Base-by-base conservation (phyloP, 176 grass and related monocot species). In the Calamus simplicifolius region DNA sequence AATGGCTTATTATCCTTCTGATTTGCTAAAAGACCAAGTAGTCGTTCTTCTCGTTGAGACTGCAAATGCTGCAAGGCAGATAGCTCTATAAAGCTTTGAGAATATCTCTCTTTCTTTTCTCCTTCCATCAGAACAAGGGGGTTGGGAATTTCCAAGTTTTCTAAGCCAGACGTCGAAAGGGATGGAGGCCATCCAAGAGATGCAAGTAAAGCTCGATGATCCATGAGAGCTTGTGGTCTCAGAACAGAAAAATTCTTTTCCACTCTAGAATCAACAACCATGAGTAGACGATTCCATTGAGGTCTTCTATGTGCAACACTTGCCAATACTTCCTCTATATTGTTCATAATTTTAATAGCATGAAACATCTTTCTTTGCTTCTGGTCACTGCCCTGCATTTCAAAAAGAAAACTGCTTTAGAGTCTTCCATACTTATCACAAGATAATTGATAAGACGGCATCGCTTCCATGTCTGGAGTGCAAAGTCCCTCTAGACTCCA, bases 191-290 rank as follows among this genome's bases (percentile, higher is more conserved):
- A 97, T 14, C 86, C 83, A 5, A 97, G 62, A 67, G 92, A 59
- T 58, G 84, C 49, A 80, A 97, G 78, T 71, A 97, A 78, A 66
- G 84, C 72, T 15, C 92, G 80, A 70, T 97, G 81, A 77, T 97
- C 78, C 16, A 68, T 75, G 13, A 97, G 72, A 26, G 92, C 80
- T 77, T 91, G 87, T 61, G 87, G 84, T 58, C 81, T 84, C 74
- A 97, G 66, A 88, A 88, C 82, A 50, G 73, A 56, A 31, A 97
- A 79, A 65, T 66, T 79, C 25, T 78, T 97, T 30, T 91, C 92
- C 69, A 91, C 86, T 85, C 92, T 97, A 60, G 81, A 91, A 74
- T 97, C 92, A 62, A 91, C 92, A 15, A 81, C 80, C 63, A 80
- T 77, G 52, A 97, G 5, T 48, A 97, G 87, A 71, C 75, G 82